phyloP scores from a whole-genome alignment of 2,329 filamentous ascomycete genomes.

The Eutypella sp. region DNA sequence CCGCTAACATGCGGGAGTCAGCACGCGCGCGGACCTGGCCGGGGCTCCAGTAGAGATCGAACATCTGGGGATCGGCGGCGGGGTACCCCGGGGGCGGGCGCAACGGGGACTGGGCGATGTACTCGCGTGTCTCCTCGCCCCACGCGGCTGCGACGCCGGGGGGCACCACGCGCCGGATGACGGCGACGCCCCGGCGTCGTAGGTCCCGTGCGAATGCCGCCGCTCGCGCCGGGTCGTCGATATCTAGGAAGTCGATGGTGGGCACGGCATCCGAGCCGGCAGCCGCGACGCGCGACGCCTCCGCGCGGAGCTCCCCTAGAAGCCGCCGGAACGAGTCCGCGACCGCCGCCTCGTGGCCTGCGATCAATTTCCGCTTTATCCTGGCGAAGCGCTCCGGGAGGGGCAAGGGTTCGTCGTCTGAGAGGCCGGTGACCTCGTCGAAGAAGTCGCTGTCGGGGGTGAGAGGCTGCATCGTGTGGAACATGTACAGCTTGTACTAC shows the following conservation, averaged over 20 bases:
- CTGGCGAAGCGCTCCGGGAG: constrained; percentile 37
- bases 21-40: constrained; percentile 62
- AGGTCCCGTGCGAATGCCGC: constrained; percentile 29
- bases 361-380: constrained; percentile 36
- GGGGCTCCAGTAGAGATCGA: constrained; percentile 69
- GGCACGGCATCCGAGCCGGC: constrained; percentile 34
- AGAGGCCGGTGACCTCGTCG: constrained; percentile 12
- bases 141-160: constrained; percentile 56
- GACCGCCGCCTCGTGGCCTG: constrained; percentile 33
- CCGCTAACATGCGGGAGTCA: constrained; percentile 57
- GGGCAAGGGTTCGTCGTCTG: constrained; percentile 31
- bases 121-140: constrained; percentile 61
- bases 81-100: constrained; percentile 51
- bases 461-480: neutral
- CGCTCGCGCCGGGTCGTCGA: constrained; percentile 23
- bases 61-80: constrained; percentile 62
- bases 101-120: constrained; percentile 55
- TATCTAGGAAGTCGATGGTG: constrained; percentile 35
- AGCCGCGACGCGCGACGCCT: constrained; percentile 32
- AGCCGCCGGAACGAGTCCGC: constrained; percentile 37
- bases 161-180: constrained; percentile 63
- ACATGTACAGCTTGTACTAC: too few species aligned
- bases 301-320: constrained; percentile 29
- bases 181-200: constrained; percentile 54
- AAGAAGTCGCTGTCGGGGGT: constrained; percentile 15